Percentiles rank a stretch among this genome's conserved stretches.
These are phyloP conservation scores for Nelumbo lutea DNA, from an alignment of 164 flowering plant genomes.

Conservation along the genomic window DNA sequence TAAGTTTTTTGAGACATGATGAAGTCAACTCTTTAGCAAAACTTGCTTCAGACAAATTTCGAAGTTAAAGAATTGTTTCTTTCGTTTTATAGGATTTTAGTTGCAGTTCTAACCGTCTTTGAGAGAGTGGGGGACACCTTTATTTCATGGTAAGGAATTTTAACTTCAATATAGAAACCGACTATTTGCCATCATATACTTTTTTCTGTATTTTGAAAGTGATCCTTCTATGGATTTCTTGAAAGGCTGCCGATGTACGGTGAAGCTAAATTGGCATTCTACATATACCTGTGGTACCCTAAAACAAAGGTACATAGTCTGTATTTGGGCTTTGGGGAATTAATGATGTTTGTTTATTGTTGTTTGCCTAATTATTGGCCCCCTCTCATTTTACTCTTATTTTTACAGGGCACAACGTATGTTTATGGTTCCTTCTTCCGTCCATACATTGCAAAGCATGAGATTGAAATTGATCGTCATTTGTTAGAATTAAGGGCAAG, in stretches of 20 bases:
- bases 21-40: no score
- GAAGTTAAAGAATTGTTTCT: neutral
- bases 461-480: slow-evolving; percentile 85
- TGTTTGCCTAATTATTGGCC: neutral
- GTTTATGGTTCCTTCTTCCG: slow-evolving; percentile 89
- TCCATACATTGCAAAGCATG: slow-evolving; percentile 86
- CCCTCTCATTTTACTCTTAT: neutral
- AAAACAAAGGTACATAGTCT: slow-evolving; percentile 58
- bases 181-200: neutral
- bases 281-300: slow-evolving; percentile 86
- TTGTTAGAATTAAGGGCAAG: slow-evolving; percentile 73
- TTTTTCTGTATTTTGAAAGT: slow-evolving; percentile 10
- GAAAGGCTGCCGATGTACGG: slow-evolving; percentile 96
- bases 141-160: slow-evolving; percentile 68
- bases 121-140: slow-evolving; percentile 87
- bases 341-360: neutral
- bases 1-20: neutral
- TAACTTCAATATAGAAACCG: neutral
- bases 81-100: slow-evolving; percentile 70
- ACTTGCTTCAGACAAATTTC: neutral
- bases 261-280: slow-evolving; percentile 92
- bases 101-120: slow-evolving; percentile 75
- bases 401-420: slow-evolving; percentile 79
- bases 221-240: slow-evolving; percentile 15
- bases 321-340: neutral